Evolutionary conservation across 129 eudicot species (phyloP).

Genomic region (Pulicaria dysenterica): DNA sequence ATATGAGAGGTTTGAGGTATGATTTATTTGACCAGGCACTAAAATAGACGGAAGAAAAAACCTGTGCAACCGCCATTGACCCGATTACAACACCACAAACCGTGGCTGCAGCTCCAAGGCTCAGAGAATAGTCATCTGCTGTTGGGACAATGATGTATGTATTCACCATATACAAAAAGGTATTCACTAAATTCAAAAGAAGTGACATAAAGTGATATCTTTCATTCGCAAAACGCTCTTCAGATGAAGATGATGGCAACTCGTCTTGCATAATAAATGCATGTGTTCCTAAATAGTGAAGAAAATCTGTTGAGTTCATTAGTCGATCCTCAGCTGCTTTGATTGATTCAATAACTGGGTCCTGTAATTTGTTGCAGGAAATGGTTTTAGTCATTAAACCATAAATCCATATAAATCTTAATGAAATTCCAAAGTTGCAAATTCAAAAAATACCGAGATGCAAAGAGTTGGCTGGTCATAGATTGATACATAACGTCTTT

Average conservation of each 20-base stretch:
- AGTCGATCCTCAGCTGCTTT: constrained; percentile 56
- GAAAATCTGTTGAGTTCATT: constrained; percentile 56
- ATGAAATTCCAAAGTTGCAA: not conserved
- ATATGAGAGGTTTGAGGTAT: constrained; percentile 51
- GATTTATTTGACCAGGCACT: constrained; percentile 75
- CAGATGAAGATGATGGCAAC: constrained; percentile 41
- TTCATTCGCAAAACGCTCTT: constrained; percentile 35
- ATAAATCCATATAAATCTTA: not conserved
- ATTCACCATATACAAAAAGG: constrained; percentile 64
- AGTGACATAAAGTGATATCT: constrained; percentile 57
- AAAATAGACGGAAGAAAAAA: constrained; percentile 62
- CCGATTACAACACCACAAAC: constrained; percentile 68
- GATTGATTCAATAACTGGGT: constrained; percentile 53
- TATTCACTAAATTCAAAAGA: constrained; percentile 52
- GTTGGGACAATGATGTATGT: constrained; percentile 65
- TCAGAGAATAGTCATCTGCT: constrained; percentile 57
- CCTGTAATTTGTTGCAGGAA: constrained; percentile 40
- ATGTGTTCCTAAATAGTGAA: constrained; percentile 54
- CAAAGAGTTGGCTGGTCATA: constrained; percentile 55
- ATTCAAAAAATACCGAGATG: constrained; percentile 35
- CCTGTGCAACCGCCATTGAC: constrained; percentile 68
- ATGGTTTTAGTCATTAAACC: not conserved
- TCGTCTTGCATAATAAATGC: constrained; percentile 60
- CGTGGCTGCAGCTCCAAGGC: constrained; percentile 72
- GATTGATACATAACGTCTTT: constrained; percentile 44